Conservation (phyloP, 495 filamentous ascomycete genomes). For the Aspergillus bertholletiae region DNA sequence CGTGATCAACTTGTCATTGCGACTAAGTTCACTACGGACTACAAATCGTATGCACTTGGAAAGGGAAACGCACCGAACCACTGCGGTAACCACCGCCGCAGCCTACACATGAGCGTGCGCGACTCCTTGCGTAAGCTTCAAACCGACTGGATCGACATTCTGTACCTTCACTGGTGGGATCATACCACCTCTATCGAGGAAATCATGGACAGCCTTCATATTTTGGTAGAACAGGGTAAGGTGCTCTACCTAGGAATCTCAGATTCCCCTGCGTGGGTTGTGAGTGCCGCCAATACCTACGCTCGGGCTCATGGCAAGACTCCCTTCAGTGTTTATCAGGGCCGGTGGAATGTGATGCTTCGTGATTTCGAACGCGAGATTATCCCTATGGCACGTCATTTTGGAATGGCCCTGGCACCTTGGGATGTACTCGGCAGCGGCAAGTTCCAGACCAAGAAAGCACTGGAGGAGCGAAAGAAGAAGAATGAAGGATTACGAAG, state of each 20-base stretch:
- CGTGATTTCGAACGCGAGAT: slow-evolving; percentile 57
- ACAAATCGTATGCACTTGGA: slow-evolving; percentile 24
- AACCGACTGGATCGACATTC: slow-evolving; percentile 62
- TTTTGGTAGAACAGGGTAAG: slow-evolving; percentile 54
- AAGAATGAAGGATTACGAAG: slow-evolving; percentile 23
- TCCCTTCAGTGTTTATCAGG: slow-evolving; percentile 64
- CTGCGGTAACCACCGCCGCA: slow-evolving; percentile 53
- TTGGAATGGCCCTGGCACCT: slow-evolving; percentile 55
- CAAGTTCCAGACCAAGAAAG: slow-evolving; percentile 43
- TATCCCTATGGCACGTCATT: slow-evolving; percentile 51
- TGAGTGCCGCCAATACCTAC: slow-evolving; percentile 56
- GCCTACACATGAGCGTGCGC: slow-evolving; percentile 51
- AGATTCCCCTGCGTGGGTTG: slow-evolving; percentile 63
- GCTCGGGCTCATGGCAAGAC: slow-evolving; percentile 57
- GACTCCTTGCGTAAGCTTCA: slow-evolving; percentile 56
- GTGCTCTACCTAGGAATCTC: slow-evolving; percentile 63
- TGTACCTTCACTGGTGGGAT: slow-evolving; percentile 64
- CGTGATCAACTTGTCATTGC: slow-evolving; percentile 69
- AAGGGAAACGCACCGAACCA: slow-evolving; percentile 50
- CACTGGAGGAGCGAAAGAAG: slow-evolving; percentile 27
- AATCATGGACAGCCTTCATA: slow-evolving; percentile 56
- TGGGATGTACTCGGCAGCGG: slow-evolving; percentile 54
- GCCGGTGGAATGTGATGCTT: slow-evolving; percentile 52
- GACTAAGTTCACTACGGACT: slow-evolving; percentile 60
- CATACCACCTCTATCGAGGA: slow-evolving; percentile 55